phyloP scores from a whole-genome alignment of 805 yeast species.

The Saitoella complicata region DNA sequence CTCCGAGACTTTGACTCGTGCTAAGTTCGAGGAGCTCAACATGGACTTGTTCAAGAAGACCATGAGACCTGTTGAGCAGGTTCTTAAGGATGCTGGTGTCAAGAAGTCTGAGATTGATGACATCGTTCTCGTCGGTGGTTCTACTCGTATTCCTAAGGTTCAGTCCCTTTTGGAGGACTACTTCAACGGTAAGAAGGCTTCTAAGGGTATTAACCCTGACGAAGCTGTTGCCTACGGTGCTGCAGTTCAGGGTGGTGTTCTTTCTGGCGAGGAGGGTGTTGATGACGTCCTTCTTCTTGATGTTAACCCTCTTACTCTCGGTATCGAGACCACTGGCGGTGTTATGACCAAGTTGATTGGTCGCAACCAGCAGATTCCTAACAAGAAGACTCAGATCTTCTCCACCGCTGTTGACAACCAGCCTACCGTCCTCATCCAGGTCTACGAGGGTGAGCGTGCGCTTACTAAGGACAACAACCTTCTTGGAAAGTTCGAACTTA shows the following conservation, averaged over 20 bases:
- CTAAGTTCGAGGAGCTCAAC: conserved; percentile 94
- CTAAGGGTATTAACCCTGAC: conserved; percentile 96
- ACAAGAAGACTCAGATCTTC: conserved; percentile 92
- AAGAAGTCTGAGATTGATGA: conserved; percentile 80
- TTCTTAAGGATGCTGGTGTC: conserved; percentile 80
- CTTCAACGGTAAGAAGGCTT: conserved; percentile 89
- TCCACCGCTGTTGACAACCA: conserved; percentile 96
- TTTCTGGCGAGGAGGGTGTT: conserved; percentile 88
- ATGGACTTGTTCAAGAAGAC: conserved; percentile 86
- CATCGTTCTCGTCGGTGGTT: conserved; percentile 96
- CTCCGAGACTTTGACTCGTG: conserved; percentile 89
- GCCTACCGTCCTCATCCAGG: conserved; percentile 96
- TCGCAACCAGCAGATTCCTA: conserved; percentile 95
- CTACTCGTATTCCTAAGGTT: conserved; percentile 97
- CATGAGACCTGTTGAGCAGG: conserved; percentile 90
- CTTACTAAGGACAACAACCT: conserved; percentile 89
- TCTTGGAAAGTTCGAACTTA: conserved; percentile 89
- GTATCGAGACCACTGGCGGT: conserved; percentile 99
- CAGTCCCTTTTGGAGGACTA: conserved; percentile 80
- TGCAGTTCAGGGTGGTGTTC: conserved; percentile 96
- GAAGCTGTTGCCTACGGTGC: conserved; percentile 99
- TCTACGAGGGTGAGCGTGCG: conserved; percentile 95
- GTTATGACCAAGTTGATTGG: conserved; percentile 96
- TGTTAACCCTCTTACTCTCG: conserved; percentile 93
- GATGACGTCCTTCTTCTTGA: conserved; percentile 83